Base-by-base conservation (phyloP, 257 asterid genomes). In the Gynochthodes officinalis region DNA sequence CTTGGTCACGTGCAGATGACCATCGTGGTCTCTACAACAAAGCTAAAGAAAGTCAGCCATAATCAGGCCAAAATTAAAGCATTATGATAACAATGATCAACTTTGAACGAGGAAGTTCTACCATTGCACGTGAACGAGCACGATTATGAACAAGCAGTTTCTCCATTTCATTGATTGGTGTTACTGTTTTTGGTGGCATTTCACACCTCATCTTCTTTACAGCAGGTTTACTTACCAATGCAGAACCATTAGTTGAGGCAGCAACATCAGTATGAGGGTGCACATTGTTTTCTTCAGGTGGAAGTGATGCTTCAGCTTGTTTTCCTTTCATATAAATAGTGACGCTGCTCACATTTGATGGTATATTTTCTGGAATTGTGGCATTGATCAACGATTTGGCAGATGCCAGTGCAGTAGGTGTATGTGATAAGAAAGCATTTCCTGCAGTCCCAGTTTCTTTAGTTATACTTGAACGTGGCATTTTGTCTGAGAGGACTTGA, bases 41-140 rank as follows among this genome's bases (percentile, higher is more conserved):
- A 78, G 18, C 46, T 74, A 13, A 50, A 39, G 63, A n/a, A 52
- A 3, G 37, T 52, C 63, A 30, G 71, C 8, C 67, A 49, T 30
- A 39, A 4, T 44, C 37, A 57, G 15, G 48, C 49, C 39, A 14
- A 59, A 54, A 70, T 28, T 75, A 71, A 77, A 50, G 66, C n/a
- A 37, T 14, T 30, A 59, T 27, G 73, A 21, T 23, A 39, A 48
- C 46, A 52, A 57, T 15, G 21, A 46, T 66, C 48, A 48, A 28
- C 64, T 25, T 44, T 46, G 27, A 30, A 76, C 54, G 58, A 49
- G 80, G 53, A 70, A 67, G 39, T 4, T 44, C 89, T 85, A 92
- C 98, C 97, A 87, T 85, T 81, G 97, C 95, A 76, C 88, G 95
- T 33, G 97, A 92, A 75, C 86, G 93, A 76, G 93, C 93, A 59